A percentile compares a stretch with the other conserved stretches of the same genome.
Evolutionary conservation across 768 basidiomycete species (phyloP).

Genomic region (Pulveroboletus sp.): DNA sequence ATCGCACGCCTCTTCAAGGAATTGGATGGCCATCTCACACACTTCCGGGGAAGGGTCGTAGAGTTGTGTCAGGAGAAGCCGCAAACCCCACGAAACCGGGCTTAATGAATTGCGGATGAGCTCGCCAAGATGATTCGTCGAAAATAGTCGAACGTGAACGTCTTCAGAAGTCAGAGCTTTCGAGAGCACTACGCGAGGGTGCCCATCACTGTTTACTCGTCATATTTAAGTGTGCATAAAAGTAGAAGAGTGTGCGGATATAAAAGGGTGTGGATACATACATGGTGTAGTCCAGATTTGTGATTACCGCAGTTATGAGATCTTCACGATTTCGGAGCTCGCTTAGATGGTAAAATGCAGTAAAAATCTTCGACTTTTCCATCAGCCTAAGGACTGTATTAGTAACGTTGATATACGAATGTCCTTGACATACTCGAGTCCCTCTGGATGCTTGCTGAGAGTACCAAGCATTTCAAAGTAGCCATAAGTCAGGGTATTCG

Average conservation of each 20-base stretch:
- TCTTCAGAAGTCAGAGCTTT: conserved; percentile 94
- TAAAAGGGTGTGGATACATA: conserved; percentile 34
- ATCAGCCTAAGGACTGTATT: conserved; percentile 52
- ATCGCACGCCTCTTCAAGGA: conserved; percentile 87
- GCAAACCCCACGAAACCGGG: conserved; percentile 83
- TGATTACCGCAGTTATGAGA: conserved; percentile 84
- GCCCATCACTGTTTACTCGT: conserved; percentile 69
- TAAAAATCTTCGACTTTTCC: conserved; percentile 91
- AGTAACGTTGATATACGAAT: not conserved
- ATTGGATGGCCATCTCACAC: conserved; percentile 83
- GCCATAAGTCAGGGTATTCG: conserved; percentile 80
- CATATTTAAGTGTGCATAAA: not conserved
- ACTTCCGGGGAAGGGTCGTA: conserved; percentile 92
- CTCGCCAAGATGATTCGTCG: conserved; percentile 81
- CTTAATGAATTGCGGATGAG: conserved; percentile 61
- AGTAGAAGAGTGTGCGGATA: not conserved
- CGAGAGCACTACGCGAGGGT: conserved; percentile 87
- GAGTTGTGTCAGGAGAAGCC: conserved; percentile 88
- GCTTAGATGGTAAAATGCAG: conserved; percentile 91
- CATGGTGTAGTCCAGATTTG: conserved; percentile 89
- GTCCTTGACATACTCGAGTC: conserved; percentile 65
- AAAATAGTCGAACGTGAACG: conserved; percentile 82
- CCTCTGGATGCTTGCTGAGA: conserved; percentile 83
- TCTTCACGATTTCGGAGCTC: conserved; percentile 90
- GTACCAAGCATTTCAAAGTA: conserved; percentile 96